Conservation (phyloP, 2,329 filamentous ascomycete species). For the Sclerotinia minor region DNA sequence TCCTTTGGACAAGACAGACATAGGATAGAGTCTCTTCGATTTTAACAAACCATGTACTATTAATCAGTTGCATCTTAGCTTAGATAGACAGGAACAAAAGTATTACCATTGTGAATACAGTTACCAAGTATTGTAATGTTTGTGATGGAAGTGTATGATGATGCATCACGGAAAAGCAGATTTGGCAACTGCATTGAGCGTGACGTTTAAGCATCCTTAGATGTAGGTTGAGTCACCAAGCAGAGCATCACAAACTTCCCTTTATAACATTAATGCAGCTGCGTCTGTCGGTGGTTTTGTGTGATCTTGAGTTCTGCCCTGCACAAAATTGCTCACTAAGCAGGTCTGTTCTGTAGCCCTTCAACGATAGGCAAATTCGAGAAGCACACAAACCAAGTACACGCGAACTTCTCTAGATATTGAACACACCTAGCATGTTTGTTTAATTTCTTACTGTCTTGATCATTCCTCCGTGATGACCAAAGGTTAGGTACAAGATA, state of each 20-base stretch:
- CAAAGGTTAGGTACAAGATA: not conserved
- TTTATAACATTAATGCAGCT: not conserved
- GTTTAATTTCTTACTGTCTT: too few relatives aligned
- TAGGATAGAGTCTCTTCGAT: slow-evolving; percentile 27
- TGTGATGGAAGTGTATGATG: not conserved
- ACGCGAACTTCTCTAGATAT: not conserved
- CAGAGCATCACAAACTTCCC: not conserved
- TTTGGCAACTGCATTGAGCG: not conserved
- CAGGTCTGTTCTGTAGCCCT: not conserved
- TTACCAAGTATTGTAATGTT: not conserved
- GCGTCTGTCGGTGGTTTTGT: not conserved
- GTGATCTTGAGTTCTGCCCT: not conserved
- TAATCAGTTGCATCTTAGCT: slow-evolving; percentile 25
- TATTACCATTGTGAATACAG: not conserved
- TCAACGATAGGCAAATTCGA: not conserved
- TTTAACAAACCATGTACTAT: slow-evolving; percentile 24
- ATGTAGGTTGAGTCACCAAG: not conserved
- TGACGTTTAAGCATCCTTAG: not conserved
- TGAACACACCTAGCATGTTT: too few relatives aligned
- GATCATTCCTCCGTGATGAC: too few relatives aligned
- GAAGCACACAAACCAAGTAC: not conserved
- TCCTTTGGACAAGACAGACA: slow-evolving; percentile 29
- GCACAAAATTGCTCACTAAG: not conserved
- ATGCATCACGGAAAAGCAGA: not conserved
- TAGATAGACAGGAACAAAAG: slow-evolving; percentile 19